Evolutionary conservation across 2,329 filamentous ascomycete genomes (phyloP), one percentile per base, ranked within the genome.

Genomic region (Fusarium subtropicale): DNA sequence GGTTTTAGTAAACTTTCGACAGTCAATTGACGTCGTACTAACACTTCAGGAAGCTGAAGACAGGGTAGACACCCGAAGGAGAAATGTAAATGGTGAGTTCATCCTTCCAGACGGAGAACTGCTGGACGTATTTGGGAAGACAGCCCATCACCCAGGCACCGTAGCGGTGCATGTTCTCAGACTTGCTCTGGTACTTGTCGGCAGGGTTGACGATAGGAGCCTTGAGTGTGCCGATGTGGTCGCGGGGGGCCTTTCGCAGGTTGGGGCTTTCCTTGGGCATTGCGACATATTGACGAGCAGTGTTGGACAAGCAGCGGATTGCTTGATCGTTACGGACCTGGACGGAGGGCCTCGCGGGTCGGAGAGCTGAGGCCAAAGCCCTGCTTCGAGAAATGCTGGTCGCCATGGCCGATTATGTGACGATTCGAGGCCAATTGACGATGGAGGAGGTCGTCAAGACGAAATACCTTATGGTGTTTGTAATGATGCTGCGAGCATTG

Each of bases 51-150:
- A 99, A 99, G 66, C 88, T 89, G 81, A 99, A 94, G 76, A 97
- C 92, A 39, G 96, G 96, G 73, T 97, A 88, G 74, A 98, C 90
- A 73, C 93, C 96, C 38, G 92, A 84, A 2, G 96, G 96, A 48
- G 93, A 86, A 77, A 98, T 96, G 82, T 97, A 95, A 80, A 97
- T 93, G 75, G 92, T 94, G 79, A 99, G 89, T 83, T 99, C 96
- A 79, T 99, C 96, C 85, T 99, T 99, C 96, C 96, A 99, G 58
- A 99, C 95, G 15, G 94, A 97, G 85, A 98, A 98, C 84, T 99
- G 96, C 85, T 99, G 97, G 76, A 99, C 89, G 83, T 97, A 97
- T 86, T 97, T 98, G 76, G 96, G 97, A 77, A 99, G 83, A 81
- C 93, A 97, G 73, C 94, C 94, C 89, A 99, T 95, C 77, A 99